phyloP scores from a whole-genome alignment of 2,329 filamentous ascomycete species.

The Fusarium piperis region DNA sequence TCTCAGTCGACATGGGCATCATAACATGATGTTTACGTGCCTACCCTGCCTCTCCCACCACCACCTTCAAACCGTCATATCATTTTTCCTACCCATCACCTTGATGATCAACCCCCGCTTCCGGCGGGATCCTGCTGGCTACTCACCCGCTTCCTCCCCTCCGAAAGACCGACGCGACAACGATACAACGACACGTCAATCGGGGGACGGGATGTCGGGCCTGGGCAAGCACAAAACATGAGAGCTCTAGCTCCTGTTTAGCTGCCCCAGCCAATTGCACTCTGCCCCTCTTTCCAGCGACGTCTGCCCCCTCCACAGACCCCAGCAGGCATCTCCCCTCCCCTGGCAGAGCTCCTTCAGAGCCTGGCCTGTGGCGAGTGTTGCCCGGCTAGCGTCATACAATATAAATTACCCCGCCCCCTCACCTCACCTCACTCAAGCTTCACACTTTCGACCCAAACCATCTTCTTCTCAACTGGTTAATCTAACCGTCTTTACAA shows the following conservation, averaged over 20 bases:
- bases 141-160: neutral
- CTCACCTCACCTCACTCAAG: constrained; percentile 23
- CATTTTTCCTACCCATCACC: constrained; percentile 1
- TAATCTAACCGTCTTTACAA: constrained; percentile 22
- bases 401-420: constrained; percentile 41
- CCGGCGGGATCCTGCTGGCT: neutral
- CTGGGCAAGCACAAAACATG: neutral
- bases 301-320: constrained; percentile 3
- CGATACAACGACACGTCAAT: constrained; percentile 31
- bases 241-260: neutral
- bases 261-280: constrained; percentile 2
- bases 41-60: neutral
- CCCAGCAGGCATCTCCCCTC: neutral
- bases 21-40: constrained; percentile 15
- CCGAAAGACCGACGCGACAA: constrained; percentile 1
- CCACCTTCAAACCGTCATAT: neutral
- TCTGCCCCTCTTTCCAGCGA: constrained; percentile 16
- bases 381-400: constrained; percentile 21
- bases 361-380: neutral
- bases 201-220: constrained; percentile 1
- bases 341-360: neutral
- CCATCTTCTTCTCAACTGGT: constrained; percentile 4
- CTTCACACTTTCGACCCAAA: constrained; percentile 11
- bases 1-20: constrained; percentile 3
- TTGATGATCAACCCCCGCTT: constrained; percentile 6